Evolutionary conservation across 2,329 filamentous ascomycete genomes (phyloP).

Genomic region (Exserohilum rostratum): DNA sequence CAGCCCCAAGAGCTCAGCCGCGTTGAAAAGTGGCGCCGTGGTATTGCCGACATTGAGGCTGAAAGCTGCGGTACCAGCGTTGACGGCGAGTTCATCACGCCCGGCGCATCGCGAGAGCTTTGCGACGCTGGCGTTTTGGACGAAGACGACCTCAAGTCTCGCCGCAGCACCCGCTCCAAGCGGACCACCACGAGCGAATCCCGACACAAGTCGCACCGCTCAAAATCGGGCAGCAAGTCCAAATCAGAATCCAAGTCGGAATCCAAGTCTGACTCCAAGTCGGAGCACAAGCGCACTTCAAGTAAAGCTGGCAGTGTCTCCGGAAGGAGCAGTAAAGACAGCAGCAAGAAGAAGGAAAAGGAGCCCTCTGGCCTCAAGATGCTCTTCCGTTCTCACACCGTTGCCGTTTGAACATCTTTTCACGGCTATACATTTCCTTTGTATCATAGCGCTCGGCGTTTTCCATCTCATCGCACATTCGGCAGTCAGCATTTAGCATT

Average conservation of each 20-base stretch:
- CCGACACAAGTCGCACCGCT: constrained; percentile 36
- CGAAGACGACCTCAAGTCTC: constrained; percentile 55
- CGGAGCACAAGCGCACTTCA: constrained; percentile 4
- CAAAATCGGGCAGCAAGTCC: constrained; percentile 29
- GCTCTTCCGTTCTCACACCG: constrained; percentile 49
- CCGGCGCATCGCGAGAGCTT: constrained; percentile 56
- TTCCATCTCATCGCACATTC: constrained; percentile 5
- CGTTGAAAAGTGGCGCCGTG: constrained; percentile 68
- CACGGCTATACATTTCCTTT: neutral
- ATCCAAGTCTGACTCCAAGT: constrained; percentile 2
- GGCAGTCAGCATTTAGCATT: constrained; percentile 21
- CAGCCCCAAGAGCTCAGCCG: constrained; percentile 62
- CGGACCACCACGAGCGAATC: constrained; percentile 27
- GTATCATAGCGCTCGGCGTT: constrained; percentile 23
- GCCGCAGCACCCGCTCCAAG: constrained; percentile 33
- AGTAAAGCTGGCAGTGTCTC: constrained; percentile 8
- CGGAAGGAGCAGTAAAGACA: constrained; percentile 34
- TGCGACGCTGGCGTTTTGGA: constrained; percentile 54
- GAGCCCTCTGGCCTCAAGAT: constrained; percentile 51
- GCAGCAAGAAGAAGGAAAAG: constrained; percentile 47
- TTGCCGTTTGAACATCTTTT: constrained; percentile 17
- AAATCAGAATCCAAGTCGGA: neutral
- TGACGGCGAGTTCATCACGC: constrained; percentile 70
- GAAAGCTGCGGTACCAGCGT: constrained; percentile 64
- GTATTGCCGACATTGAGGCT: constrained; percentile 64